phyloP scores from a whole-genome alignment of 108 stramenopile genomes.

The Conticribra guillardii region DNA sequence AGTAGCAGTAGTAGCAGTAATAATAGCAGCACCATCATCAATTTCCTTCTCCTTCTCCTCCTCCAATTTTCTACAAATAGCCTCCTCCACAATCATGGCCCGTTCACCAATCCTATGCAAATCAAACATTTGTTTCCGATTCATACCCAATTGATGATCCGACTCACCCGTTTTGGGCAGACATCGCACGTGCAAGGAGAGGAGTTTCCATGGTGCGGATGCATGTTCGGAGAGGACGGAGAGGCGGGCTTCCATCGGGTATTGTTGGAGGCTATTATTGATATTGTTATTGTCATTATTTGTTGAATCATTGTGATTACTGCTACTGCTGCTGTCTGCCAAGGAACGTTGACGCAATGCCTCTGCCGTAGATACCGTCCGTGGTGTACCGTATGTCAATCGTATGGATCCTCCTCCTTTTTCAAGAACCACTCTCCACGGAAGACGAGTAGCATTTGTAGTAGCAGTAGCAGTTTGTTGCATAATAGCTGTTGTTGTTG shows the following conservation, averaged over 20 bases:
- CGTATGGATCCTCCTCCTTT: slow-evolving; percentile 56
- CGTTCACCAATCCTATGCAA: slow-evolving; percentile 83
- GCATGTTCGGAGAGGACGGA: slow-evolving; percentile 66
- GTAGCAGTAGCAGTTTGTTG: too few relatives aligned
- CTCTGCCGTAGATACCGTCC: slow-evolving; percentile 41
- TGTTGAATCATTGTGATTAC: too few relatives aligned
- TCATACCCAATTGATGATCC: slow-evolving; percentile 81
- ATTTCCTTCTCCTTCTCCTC: slow-evolving; percentile 35
- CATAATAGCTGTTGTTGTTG: too few relatives aligned
- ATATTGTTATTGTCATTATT: slow-evolving; percentile 12
- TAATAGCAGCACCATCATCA: too few relatives aligned
- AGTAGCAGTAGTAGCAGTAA: too few relatives aligned
- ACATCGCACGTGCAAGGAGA: slow-evolving; percentile 71
- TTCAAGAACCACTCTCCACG: slow-evolving; percentile 51
- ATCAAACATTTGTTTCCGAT: slow-evolving; percentile 83
- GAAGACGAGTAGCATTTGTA: slow-evolving; percentile 18
- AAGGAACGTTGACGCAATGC: slow-evolving; percentile 33
- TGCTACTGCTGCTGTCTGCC: too few relatives aligned
- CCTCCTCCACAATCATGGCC: slow-evolving; percentile 76
- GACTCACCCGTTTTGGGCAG: slow-evolving; percentile 88
- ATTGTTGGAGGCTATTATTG: slow-evolving; percentile 29
- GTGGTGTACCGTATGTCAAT: slow-evolving; percentile 72
- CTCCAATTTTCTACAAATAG: slow-evolving; percentile 35
- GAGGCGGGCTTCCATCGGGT: slow-evolving; percentile 83
- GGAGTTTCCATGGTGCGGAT: slow-evolving; percentile 73